Evolutionary conservation across 805 yeast species (phyloP), one percentile per base, ranked within the genome.

Genomic region (Candida endomychidarum): DNA sequence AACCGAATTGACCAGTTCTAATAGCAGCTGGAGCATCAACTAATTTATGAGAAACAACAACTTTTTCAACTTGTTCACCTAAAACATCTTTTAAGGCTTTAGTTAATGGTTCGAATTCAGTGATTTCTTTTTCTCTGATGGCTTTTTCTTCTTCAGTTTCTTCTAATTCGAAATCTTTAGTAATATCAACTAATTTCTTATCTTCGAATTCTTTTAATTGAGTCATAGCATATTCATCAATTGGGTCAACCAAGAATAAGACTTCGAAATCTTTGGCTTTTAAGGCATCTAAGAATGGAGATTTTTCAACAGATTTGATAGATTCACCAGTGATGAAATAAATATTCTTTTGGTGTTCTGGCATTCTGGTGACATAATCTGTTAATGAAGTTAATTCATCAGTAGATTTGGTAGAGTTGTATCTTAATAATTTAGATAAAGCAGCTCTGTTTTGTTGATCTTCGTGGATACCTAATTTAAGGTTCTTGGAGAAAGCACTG

Each of bases 261-360:
- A 93, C 99, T 78, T 93, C 99, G 59, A 93, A 93, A 78, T 87
- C 85, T 83, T 93, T 95, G 56, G 96, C 96, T 81, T 90, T 93
- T 73, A 91, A 83, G 55, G 95, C 97, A 63, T 93, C 98, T 72
- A 93, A 82, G 86, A 93, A 93, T 73, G 99, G 99, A 56, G 98
- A 91, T 74, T 88, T 88, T 80, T 93, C 97, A 61, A 93, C 96
- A 57, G 96, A 88, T 83, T 93, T 91, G 67, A 87, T 70, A 48
- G 95, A 80, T 79, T 93, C 99, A 84, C 99, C 99, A 65, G 99
- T 93, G 72, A 93, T 93, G 82, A 80, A 93, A 83, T 93, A 93
- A 64, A 93, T 87, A 80, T 93, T 93, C 93, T 93, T 90, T 80
- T 93, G 99, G 79, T 88, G 96, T 75, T 89, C 97, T 69, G 93